Evolutionary conservation across 192 early-diverging fungal species (phyloP).

Genomic region (Gryganskiella cystojenkinii): DNA sequence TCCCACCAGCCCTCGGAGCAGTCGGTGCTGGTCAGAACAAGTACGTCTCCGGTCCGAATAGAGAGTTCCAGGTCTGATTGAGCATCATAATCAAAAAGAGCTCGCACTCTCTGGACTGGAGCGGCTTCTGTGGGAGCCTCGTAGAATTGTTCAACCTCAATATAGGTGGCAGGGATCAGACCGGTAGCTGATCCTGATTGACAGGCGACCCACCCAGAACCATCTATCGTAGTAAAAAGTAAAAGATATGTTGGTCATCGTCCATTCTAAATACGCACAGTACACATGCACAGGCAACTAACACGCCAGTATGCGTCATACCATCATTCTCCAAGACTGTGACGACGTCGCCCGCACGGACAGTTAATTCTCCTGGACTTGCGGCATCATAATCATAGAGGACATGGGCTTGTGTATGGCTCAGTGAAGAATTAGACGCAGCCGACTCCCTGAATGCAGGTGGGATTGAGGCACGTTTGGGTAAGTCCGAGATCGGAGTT

Average conservation of each 20-base stretch:
- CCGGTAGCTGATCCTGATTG: conserved; percentile 33
- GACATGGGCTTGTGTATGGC: conserved; percentile 52
- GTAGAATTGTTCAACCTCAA: conserved; percentile 46
- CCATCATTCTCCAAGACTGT: conserved; percentile 65
- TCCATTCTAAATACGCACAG: conserved; percentile 5
- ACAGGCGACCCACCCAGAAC: conserved; percentile 44
- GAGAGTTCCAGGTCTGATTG: conserved; percentile 62
- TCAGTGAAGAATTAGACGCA: conserved; percentile 14
- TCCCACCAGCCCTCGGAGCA: conserved; percentile 69
- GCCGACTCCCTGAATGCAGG: conserved; percentile 1
- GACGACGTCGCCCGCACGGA: conserved; percentile 65
- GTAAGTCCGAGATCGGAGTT: conserved; percentile 40
- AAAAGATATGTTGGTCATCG: not conserved
- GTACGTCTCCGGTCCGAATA: conserved; percentile 57
- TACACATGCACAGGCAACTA: too few species aligned
- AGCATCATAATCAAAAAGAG: conserved; percentile 65
- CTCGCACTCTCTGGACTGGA: conserved; percentile 45
- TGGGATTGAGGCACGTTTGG: conserved; percentile 1
- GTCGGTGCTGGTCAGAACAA: conserved; percentile 59
- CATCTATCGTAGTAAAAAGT: conserved; percentile 23
- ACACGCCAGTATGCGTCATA: conserved; percentile 32
- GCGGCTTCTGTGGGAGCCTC: conserved; percentile 29
- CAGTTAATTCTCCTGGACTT: conserved; percentile 64
- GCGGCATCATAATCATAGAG: conserved; percentile 71
- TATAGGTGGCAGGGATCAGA: conserved; percentile 64